Evolutionary conservation across 805 yeast genomes (phyloP), one percentile per base, ranked within the genome.

Genomic region (Maudiozyma serrabonitensis): DNA sequence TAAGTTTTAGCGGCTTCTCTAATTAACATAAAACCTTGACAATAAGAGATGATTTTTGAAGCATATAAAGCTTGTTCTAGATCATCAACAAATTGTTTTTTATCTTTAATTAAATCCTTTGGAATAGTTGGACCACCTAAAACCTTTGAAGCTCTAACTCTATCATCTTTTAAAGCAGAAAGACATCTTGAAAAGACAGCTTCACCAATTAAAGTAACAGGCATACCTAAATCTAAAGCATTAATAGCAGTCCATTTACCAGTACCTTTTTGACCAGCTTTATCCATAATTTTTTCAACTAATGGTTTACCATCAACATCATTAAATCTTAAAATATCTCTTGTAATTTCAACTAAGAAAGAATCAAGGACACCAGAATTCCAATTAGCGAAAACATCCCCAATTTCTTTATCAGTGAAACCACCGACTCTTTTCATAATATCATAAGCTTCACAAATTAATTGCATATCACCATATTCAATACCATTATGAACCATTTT

Each of bases 401-500:
- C 88, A 65, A 90, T 88, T 79, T 91, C 98, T 71, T 81, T 80
- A 77, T 87, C 84, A 58, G 84, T 68, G 76, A 91, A 80, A 58
- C 88, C 87, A 71, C 95, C 95, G 62, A 87, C 82, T 72, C 96
- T 82, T 80, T 88, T 91, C 84, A 91, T 76, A 69, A 91, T 76
- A 72, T 90, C 96, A 75, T 91, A 91, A 58, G 97, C 96, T 78
- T 91, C 99, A 73, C 93, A 83, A 70, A 91, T 91, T 78, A 91
- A 80, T 77, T 91, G 99, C 99, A 91, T 91, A 75, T 91, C 99
- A 80, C 98, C 99, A 73, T 91, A 91, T 77, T 91, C 99, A 62
- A 91, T 91, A 86, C 99, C 99, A 72, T 91, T 91, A 81, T 91
- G 99, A 57, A 93, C 98, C 99, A 93, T 93, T 79, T 91, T 91